Conservation (phyloP, 495 filamentous ascomycete genomes). For the Aspergillus cavernicola region DNA sequence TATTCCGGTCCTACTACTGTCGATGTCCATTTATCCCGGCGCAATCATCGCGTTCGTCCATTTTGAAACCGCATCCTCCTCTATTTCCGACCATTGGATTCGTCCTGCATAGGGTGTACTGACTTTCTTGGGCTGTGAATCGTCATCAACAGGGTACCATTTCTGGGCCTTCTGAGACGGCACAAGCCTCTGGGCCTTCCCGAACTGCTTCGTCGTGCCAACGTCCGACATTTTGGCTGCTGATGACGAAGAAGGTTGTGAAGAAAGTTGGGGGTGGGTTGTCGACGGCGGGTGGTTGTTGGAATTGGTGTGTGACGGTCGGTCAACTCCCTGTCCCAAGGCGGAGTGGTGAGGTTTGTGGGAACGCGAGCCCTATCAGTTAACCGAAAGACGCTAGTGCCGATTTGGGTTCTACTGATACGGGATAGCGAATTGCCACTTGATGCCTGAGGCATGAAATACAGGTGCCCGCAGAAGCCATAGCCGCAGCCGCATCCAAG, state of each 20-base stretch:
- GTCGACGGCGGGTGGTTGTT: constrained; percentile 47
- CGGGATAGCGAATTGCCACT: constrained; percentile 2
- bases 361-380: constrained; percentile 34
- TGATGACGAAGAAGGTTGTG: constrained; percentile 42
- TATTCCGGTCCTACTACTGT: constrained; percentile 6
- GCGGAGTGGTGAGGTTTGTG: constrained; percentile 35
- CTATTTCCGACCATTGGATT: constrained; percentile 15
- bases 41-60: constrained; percentile 35
- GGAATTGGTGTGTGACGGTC: constrained; percentile 36
- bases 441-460: constrained; percentile 15
- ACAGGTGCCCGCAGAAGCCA: constrained; percentile 10
- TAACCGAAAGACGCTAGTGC: constrained; percentile 38
- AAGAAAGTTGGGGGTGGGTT: constrained; percentile 39
- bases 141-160: constrained; percentile 98
- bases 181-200: constrained; percentile 90
- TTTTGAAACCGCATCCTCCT: constrained; percentile 24
- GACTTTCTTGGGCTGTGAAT: constrained; percentile 88
- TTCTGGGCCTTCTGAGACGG: constrained; percentile 92
- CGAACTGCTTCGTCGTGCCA: constrained; percentile 87
- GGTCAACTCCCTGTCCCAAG: constrained; percentile 26
- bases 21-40: constrained; percentile 17
- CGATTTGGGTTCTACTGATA: constrained; percentile 21
- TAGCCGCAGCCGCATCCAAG: constrained; percentile 22
- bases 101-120: constrained; percentile 36
- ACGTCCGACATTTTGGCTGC: constrained; percentile 63